Evolutionary conservation across 1,284 basidiomycete species (phyloP), one percentile per base, ranked within the genome.

Genomic region (Mycena sp.): DNA sequence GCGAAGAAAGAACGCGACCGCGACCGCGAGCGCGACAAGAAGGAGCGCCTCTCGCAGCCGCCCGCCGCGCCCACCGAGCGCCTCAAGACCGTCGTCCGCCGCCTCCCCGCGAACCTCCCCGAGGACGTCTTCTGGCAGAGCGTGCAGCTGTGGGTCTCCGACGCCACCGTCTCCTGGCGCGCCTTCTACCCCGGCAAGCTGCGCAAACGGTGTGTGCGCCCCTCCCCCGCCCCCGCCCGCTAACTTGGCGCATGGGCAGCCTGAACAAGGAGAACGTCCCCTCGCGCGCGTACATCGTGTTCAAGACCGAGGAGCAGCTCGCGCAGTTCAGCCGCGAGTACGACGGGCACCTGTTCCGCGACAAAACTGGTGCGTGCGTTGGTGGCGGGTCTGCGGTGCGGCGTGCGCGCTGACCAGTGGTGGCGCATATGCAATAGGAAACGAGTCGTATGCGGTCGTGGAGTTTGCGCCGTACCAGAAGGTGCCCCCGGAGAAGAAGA

Each of bases 401-500:
- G 61, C n/a, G 45, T 59, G 45, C 40, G 52, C 21, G 30, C 61
- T 61, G 63, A 29, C 49, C 19, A 16, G 6, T 4, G 28, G n/a
- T n/a, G n/a, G n/a, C n/a, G n/a, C n/a, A n/a, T n/a, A n/a, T n/a
- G n/a, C n/a, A 35, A 0, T 70, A 96, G 96, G 96, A 11, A 91
- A 91, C 71, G 94, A 97, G 72, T 93, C 87, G 3, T 85, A 90
- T 58, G 95, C 94, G 1, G 83, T 98, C 1, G 95, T 99, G 3
- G 97, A 99, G 77, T 98, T 93, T 73, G 93, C 97, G 0, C 95
- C 96, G 0, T 94, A 91, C 67, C 96, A 96, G 75, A 98, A 95
- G 76, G 79, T 91, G 3, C 92, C 94, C 0, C 74, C 83, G 0
- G 89, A 90, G 66, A 90, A 90, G 76, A 87, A 85, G 75, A 96